Percentiles rank a stretch among this genome's conserved stretches.
These are phyloP conservation scores for Plasmodium yoelii DNA, from an alignment of 169 alveolate species.

Conservation along the genomic window DNA sequence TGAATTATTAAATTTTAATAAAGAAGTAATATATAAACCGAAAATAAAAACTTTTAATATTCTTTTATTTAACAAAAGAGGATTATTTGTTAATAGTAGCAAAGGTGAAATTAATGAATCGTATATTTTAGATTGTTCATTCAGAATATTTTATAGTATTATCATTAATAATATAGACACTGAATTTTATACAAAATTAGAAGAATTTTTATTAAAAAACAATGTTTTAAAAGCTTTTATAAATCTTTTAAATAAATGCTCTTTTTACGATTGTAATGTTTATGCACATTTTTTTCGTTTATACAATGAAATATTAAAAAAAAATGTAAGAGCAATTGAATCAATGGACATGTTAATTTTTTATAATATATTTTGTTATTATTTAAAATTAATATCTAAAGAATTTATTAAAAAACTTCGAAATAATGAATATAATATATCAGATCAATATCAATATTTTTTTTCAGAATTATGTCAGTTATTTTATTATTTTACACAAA, in stretches of 20 bases:
- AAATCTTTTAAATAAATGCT: slow-evolving; percentile 45
- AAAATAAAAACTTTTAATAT: slow-evolving; percentile 17
- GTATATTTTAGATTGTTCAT: slow-evolving; percentile 23
- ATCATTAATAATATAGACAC: slow-evolving; percentile 45
- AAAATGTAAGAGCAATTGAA: slow-evolving; percentile 47
- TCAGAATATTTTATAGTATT: slow-evolving; percentile 55
- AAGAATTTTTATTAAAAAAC: slow-evolving; percentile 27
- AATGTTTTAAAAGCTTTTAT: slow-evolving; percentile 42
- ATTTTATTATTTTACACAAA: slow-evolving; percentile 72
- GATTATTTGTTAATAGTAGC: slow-evolving; percentile 46
- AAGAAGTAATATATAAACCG: slow-evolving; percentile 41
- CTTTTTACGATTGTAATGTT: slow-evolving; percentile 73
- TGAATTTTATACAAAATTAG: slow-evolving; percentile 34
- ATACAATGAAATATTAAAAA: slow-evolving; percentile 66
- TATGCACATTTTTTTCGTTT: slow-evolving; percentile 73
- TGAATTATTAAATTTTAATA: slow-evolving; percentile 34
- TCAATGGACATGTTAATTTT: slow-evolving; percentile 74
- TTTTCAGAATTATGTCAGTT: slow-evolving; percentile 43
- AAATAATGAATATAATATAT: slow-evolving; percentile 42
- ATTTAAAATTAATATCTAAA: slow-evolving; percentile 49
- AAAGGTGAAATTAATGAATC: slow-evolving; percentile 65
- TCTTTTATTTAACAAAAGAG: slow-evolving; percentile 59
- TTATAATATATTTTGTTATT: slow-evolving; percentile 65
- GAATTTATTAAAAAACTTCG: slow-evolving; percentile 46
- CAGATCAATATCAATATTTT: slow-evolving; percentile 55